Evolutionary conservation across 2,329 filamentous ascomycete species (phyloP).

Genomic region (Aureobasidium namibiae): DNA sequence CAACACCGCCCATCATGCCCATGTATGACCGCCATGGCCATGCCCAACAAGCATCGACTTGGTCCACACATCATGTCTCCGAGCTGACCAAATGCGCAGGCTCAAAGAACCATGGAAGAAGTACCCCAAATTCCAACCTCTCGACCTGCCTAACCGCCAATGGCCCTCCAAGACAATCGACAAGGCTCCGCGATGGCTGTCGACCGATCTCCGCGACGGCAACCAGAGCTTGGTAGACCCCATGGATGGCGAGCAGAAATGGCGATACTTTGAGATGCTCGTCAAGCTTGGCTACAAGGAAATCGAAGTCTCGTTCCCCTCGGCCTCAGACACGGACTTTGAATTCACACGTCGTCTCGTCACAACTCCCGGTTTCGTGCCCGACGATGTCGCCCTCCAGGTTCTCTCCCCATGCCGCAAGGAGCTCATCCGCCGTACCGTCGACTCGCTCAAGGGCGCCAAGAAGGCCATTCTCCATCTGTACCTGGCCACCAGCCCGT

Average conservation of each 20-base stretch:
- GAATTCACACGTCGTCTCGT: conserved; percentile 85
- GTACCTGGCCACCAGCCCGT: conserved; percentile 92
- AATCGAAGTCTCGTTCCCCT: conserved; percentile 93
- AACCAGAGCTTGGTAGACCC: conserved; percentile 91
- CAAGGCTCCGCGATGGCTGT: conserved; percentile 84
- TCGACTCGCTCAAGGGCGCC: conserved; percentile 77
- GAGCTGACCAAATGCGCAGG: conserved; percentile 24
- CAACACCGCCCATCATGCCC: conserved; percentile 12
- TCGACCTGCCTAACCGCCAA: conserved; percentile 62
- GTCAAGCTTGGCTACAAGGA: conserved; percentile 91
- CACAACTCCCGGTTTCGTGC: conserved; percentile 72
- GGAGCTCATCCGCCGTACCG: conserved; percentile 81
- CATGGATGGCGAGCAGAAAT: conserved; percentile 96
- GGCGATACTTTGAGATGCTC: conserved; percentile 90
- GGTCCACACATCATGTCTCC: neutral
- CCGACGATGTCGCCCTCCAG: conserved; percentile 85
- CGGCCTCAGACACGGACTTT: conserved; percentile 89
- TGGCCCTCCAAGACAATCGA: conserved; percentile 78
- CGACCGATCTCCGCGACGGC: conserved; percentile 80
- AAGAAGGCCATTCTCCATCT: conserved; percentile 95
- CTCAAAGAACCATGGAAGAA: conserved; percentile 70
- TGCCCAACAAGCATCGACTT: neutral
- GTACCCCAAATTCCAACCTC: conserved; percentile 61
- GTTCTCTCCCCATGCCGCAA: conserved; percentile 87
- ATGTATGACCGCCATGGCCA: conserved; percentile 3